phyloP scores from a whole-genome alignment of 1,284 basidiomycete genomes.

The Cryptococcus wingfieldii region DNA sequence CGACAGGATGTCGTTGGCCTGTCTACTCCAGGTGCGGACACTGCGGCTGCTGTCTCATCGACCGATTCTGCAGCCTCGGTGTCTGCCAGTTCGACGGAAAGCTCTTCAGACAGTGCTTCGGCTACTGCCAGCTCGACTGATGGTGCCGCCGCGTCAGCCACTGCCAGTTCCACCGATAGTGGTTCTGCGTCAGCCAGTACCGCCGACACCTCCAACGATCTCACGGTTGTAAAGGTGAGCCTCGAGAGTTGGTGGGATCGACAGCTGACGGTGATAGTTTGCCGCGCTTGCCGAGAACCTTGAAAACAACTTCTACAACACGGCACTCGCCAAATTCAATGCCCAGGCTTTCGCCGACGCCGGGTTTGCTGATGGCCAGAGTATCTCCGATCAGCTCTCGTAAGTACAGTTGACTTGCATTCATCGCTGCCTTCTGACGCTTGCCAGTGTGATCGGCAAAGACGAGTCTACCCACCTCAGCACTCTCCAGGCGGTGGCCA shows the following conservation, averaged over 20 bases:
- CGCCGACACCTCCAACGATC: constrained; percentile 4
- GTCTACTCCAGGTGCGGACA: neutral
- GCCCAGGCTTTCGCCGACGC: constrained; percentile 61
- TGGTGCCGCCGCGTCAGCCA: neutral
- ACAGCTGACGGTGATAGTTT: constrained; percentile 51
- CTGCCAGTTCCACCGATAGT: neutral
- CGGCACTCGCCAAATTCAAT: constrained; percentile 64
- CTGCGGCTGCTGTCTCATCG: neutral
- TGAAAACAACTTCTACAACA: constrained; percentile 64
- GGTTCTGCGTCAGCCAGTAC: neutral
- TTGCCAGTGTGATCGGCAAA: constrained; percentile 55
- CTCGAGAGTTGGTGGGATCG: neutral
- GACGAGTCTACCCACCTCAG: constrained; percentile 61
- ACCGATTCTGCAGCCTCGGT: neutral
- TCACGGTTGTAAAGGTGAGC: constrained; percentile 12
- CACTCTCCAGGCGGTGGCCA: constrained; percentile 48
- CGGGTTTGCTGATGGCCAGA: constrained; percentile 59
- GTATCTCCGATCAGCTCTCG: constrained; percentile 61
- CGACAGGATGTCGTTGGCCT: constrained; percentile 1
- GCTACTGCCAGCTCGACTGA: neutral
- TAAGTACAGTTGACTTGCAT: constrained; percentile 10
- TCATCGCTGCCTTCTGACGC: neutral
- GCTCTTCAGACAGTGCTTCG: neutral
- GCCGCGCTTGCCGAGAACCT: constrained; percentile 69
- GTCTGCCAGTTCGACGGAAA: neutral